Conservation (phyloP, 306 rosid genomes). For the Malus domestica region ASM211411v1 NC_041800.1:27925233-27925732, state of each 20-base stretch:
- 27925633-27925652: not conserved
- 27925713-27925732: not conserved
- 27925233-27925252: not conserved
- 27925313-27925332: slow-evolving; percentile 25
- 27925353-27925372: not conserved
- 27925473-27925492: not conserved
- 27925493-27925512: not conserved
- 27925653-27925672: slow-evolving; percentile 4
- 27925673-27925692: slow-evolving; percentile 11
- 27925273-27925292: not conserved
- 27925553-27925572: not conserved
- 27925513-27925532: not conserved
- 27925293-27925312: slow-evolving; percentile 44
- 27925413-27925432: too few relatives aligned
- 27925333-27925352: slow-evolving; percentile 8
- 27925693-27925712: slow-evolving; percentile 2
- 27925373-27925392: not conserved
- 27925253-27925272: not conserved
- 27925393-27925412: not conserved
- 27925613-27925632: not conserved
- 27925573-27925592: not conserved
- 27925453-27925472: not conserved
- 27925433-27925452: not conserved
- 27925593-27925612: not conserved
- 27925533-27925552: not conserved